These are phyloP conservation scores for Suhomyces vadensis DNA, from an alignment of 805 yeast species.

Conservation along the genomic window DNA sequence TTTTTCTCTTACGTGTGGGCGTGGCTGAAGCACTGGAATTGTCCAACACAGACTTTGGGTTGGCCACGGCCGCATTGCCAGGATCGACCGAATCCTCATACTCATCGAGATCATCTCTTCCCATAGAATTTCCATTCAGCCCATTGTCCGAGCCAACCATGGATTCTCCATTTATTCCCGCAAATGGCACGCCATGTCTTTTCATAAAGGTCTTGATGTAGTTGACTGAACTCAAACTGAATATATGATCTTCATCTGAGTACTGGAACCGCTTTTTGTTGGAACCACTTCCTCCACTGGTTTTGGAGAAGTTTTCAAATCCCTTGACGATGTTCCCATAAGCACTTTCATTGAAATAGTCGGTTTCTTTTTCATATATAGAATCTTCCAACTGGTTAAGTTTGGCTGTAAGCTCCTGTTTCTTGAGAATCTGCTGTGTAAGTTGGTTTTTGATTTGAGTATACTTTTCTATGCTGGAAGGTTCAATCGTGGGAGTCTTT, in stretches of 20 bases:
- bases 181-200: conserved; percentile 36
- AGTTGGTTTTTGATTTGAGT: conserved; percentile 66
- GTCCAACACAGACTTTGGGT: conserved; percentile 1
- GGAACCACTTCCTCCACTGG: conserved; percentile 28
- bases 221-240: conserved; percentile 71
- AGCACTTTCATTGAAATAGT: conserved; percentile 69
- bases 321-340: conserved; percentile 89
- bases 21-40: conserved; percentile 12
- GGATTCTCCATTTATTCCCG: conserved; percentile 17
- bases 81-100: conserved; percentile 40
- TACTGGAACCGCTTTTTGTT: conserved; percentile 50
- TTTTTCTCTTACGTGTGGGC: conserved; percentile 31
- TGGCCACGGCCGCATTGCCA: conserved; percentile 6
- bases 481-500: conserved; percentile 9
- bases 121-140: conserved; percentile 5
- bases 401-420: conserved; percentile 64
- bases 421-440: conserved; percentile 59
- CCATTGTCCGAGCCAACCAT: conserved; percentile 3
- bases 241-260: conserved; percentile 77
- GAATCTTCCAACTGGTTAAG: conserved; percentile 69
- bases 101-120: conserved; percentile 38
- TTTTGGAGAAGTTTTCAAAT: conserved; percentile 75
- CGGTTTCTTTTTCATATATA: conserved; percentile 74
- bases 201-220: conserved; percentile 60
- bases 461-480: conserved; percentile 50